phyloP scores from a whole-genome alignment of 2,329 filamentous ascomycete genomes.

The Botryosphaeria dothidea region DNA sequence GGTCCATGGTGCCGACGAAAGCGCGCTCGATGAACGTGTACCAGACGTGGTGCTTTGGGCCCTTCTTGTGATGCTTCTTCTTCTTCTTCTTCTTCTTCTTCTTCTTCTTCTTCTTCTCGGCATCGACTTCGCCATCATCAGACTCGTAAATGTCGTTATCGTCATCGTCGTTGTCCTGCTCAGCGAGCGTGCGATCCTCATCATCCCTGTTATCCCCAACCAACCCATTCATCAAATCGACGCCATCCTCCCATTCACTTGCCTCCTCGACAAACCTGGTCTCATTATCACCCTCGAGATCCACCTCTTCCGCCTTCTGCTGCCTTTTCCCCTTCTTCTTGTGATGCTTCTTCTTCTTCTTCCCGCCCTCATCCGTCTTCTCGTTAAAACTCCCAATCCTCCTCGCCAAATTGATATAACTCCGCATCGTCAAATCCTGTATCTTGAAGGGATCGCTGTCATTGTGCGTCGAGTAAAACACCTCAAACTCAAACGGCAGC shows the following conservation, averaged over 20 bases:
- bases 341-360: slow-evolving; percentile 24
- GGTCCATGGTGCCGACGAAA: slow-evolving; percentile 72
- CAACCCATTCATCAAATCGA: neutral
- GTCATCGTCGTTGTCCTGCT: slow-evolving; percentile 20
- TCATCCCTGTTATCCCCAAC: slow-evolving; percentile 24
- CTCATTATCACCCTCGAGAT: neutral
- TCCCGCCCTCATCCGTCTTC: slow-evolving; percentile 19
- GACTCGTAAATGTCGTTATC: slow-evolving; percentile 31
- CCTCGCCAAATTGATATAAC: slow-evolving; percentile 75
- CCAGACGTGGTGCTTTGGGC: slow-evolving; percentile 66
- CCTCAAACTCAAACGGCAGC: slow-evolving; percentile 69
- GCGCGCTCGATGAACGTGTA: slow-evolving; percentile 74
- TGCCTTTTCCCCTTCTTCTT: slow-evolving; percentile 26
- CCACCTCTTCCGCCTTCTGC: no score
- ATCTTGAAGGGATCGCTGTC: slow-evolving; percentile 74
- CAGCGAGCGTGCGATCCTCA: slow-evolving; percentile 29
- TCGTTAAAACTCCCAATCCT: slow-evolving; percentile 60
- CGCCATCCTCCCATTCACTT: neutral
- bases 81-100: slow-evolving; percentile 55
- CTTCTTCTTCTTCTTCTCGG: slow-evolving; percentile 42
- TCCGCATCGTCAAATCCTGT: slow-evolving; percentile 80
- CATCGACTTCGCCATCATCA: slow-evolving; percentile 35
- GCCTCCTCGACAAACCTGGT: neutral
- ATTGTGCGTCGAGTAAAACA: slow-evolving; percentile 79
- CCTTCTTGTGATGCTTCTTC: slow-evolving; percentile 47